These are phyloP conservation scores for Moniliella sp. DNA, from an alignment of 1,284 basidiomycete genomes.

Conservation along the genomic window DNA sequence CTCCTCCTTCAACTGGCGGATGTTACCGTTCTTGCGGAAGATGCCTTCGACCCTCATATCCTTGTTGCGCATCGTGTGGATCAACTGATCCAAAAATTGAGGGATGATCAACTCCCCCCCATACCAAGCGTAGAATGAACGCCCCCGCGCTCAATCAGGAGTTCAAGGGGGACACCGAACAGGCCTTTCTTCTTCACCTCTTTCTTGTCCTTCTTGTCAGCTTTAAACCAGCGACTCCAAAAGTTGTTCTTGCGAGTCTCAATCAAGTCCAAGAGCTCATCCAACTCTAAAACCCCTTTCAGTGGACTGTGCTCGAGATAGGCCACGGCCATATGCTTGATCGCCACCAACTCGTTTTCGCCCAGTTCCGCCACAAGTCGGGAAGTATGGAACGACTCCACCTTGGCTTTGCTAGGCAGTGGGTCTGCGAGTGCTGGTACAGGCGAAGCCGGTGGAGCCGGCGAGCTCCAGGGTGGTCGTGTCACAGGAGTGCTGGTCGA, in stretches of 20 bases:
- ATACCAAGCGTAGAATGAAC: constrained; percentile 77
- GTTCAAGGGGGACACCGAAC: constrained; percentile 76
- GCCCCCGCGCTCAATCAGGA: constrained; percentile 81
- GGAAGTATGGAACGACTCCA: constrained; percentile 48
- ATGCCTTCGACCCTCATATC: constrained; percentile 98
- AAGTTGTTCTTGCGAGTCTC: constrained; percentile 81
- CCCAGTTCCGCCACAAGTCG: constrained; percentile 64
- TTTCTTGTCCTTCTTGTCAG: constrained; percentile 49
- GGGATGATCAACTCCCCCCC: constrained; percentile 59
- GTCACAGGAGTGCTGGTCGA: no score
- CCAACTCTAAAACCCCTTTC: constrained; percentile 51
- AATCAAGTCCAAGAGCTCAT: constrained; percentile 78
- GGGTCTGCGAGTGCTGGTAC: no score
- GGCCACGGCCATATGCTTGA: constrained; percentile 75
- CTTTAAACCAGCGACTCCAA: constrained; percentile 91
- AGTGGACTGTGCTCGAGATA: constrained; percentile 52
- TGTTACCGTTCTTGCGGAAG: constrained; percentile 95
- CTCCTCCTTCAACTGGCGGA: constrained; percentile 68
- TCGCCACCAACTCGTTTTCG: constrained; percentile 62
- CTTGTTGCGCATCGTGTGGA: constrained; percentile 97
- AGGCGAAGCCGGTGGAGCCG: no score
- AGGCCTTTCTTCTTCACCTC: constrained; percentile 43
- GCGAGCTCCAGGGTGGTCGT: no score
- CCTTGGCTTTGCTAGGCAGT: no score
- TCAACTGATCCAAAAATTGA: constrained; percentile 38